Evolutionary conservation across 2,329 filamentous ascomycete genomes (phyloP).

Genomic region (Fusarium sp.): DNA sequence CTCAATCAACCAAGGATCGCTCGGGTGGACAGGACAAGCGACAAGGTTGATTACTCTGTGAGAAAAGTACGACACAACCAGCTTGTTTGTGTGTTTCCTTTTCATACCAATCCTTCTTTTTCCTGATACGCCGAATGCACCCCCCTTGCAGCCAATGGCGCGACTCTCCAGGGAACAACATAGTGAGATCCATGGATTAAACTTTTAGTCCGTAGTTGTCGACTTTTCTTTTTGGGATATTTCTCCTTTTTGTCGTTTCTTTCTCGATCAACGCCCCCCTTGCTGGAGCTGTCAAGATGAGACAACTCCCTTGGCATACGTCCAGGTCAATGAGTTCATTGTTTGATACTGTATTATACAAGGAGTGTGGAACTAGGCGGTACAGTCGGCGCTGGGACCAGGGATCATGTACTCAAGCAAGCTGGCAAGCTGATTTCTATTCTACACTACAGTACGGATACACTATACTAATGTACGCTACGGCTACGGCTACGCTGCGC

Average conservation of each 20-base stretch:
- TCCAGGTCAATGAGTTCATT: constrained; percentile 44
- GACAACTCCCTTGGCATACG: constrained; percentile 44
- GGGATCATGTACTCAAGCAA: constrained; percentile 2
- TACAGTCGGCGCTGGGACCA: constrained; percentile 6
- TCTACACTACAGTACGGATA: no score
- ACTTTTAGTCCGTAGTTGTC: constrained; percentile 20
- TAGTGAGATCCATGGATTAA: neutral
- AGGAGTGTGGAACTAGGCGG: constrained; percentile 22
- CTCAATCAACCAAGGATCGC: constrained; percentile 11
- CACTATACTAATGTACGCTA: neutral
- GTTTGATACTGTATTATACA: constrained; percentile 7
- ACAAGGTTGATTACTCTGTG: constrained; percentile 17
- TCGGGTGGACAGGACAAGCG: no score
- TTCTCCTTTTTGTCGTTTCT: constrained; percentile 14
- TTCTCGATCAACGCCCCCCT: constrained; percentile 27
- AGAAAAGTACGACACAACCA: constrained; percentile 18
- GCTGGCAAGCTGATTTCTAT: no score
- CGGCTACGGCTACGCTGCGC: constrained; percentile 16
- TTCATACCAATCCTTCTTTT: constrained; percentile 7
- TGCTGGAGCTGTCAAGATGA: constrained; percentile 42
- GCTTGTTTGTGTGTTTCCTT: constrained; percentile 3
- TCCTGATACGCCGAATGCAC: constrained; percentile 4
- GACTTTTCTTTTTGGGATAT: neutral
- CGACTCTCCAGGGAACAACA: neutral
- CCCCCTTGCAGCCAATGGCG: constrained; percentile 26